phyloP scores from a whole-genome alignment of 2,329 filamentous ascomycete species.

The Penicillium sp. region DNA sequence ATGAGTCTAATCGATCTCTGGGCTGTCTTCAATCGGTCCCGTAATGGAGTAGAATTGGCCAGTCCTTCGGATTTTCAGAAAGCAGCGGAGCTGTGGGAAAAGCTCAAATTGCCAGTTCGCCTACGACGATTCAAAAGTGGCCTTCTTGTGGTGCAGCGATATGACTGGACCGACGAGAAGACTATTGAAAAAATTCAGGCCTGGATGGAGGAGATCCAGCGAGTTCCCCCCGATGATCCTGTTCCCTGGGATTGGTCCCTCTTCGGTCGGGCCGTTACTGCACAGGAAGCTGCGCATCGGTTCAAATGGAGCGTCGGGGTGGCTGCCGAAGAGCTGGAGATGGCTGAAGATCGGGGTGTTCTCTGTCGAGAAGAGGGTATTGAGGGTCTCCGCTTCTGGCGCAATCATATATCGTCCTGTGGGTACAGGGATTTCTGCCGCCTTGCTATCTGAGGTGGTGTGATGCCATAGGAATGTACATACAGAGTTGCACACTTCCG shows the following conservation, averaged over 20 bases:
- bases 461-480: not conserved
- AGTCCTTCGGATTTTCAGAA: slow-evolving; percentile 90
- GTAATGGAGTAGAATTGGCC: slow-evolving; percentile 90
- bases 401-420: slow-evolving; percentile 57
- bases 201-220: slow-evolving; percentile 74
- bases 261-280: slow-evolving; percentile 83
- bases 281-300: slow-evolving; percentile 79
- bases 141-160: slow-evolving; percentile 86
- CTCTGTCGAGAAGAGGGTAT: slow-evolving; percentile 89
- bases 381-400: slow-evolving; percentile 90
- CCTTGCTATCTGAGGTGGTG: slow-evolving; percentile 1
- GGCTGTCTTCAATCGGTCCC: slow-evolving; percentile 90
- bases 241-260: slow-evolving; percentile 70
- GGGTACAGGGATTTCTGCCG: slow-evolving; percentile 1
- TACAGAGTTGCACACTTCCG: not conserved
- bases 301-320: slow-evolving; percentile 98
- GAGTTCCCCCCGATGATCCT: slow-evolving; percentile 61
- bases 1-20: slow-evolving; percentile 87
- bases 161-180: slow-evolving; percentile 85
- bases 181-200: slow-evolving; percentile 72
- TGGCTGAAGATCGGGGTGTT: slow-evolving; percentile 88
- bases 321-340: slow-evolving; percentile 89
- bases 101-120: slow-evolving; percentile 78
- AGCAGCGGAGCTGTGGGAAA: slow-evolving; percentile 84
- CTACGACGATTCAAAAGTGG: slow-evolving; percentile 88